Percentiles rank a stretch among this genome's conserved stretches.
phyloP scores from a whole-genome alignment of 805 yeast genomes.

The Kurtzmaniella fragi region DNA sequence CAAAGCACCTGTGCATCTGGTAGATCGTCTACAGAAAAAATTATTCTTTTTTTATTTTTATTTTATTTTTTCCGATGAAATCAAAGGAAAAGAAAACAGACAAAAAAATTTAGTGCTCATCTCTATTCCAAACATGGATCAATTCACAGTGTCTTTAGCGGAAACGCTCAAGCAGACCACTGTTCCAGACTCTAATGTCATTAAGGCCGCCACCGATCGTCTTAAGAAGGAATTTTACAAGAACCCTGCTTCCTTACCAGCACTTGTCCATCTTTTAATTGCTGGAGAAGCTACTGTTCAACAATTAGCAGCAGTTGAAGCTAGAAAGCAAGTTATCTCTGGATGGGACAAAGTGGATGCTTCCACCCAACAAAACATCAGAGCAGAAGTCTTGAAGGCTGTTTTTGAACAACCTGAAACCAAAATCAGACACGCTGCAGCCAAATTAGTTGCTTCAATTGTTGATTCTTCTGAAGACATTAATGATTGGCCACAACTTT shows the following conservation, averaged over 20 bases:
- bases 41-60: neutral
- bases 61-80: neutral
- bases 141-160: slow-evolving; percentile 47
- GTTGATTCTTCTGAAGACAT: slow-evolving; percentile 67
- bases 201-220: slow-evolving; percentile 76
- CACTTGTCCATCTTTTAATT: slow-evolving; percentile 72
- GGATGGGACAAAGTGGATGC: slow-evolving; percentile 62
- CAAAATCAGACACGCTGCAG: slow-evolving; percentile 78
- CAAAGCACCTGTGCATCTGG: too few relatives aligned
- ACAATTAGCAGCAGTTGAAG: slow-evolving; percentile 95
- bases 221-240: slow-evolving; percentile 72
- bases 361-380: slow-evolving; percentile 53
- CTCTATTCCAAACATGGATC: too few relatives aligned
- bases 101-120: too few relatives aligned
- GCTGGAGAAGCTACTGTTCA: slow-evolving; percentile 67
- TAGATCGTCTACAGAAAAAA: too few relatives aligned
- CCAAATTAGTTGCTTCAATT: slow-evolving; percentile 85
- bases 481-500: slow-evolving; percentile 68
- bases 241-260: slow-evolving; percentile 68
- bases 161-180: slow-evolving; percentile 73
- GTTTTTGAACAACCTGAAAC: slow-evolving; percentile 63
- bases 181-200: slow-evolving; percentile 74
- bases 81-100: too few relatives aligned
- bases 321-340: slow-evolving; percentile 70
- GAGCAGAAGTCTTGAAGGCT: slow-evolving; percentile 60